Evolutionary conservation across 2,329 filamentous ascomycete species (phyloP), one percentile per base, ranked within the genome.

Genomic region (Monascus ruber): DNA sequence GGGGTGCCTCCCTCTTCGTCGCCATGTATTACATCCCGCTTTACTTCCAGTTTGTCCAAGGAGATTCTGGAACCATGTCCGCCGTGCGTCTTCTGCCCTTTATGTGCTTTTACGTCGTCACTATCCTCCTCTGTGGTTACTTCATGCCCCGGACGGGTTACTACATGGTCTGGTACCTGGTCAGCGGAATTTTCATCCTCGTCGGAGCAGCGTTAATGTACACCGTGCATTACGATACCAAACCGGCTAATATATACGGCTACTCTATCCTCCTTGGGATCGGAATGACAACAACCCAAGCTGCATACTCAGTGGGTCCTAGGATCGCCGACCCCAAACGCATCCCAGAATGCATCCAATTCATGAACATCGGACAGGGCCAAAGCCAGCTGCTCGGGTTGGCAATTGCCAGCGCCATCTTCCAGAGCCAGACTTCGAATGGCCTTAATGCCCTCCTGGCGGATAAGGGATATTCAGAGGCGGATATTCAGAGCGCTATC

Each of bases 1-100:
- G 55, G 4, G 61, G 56, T 5, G 55, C 62, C 3, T 54, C 54
- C 6, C 47, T 63, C 32, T 66, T 64, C 37, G 29, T 52, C 8
- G 34, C 60, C 0, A 56, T 71, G 5, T 77, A 76, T 55, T 77
- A 71, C 53, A 66, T 71, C 5, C 73, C 74, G 0, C 55, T 76
- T 0, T 75, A 65, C 55, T 76, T 76, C 51, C 68, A 72, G 41
- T 77, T 76, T 48, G 62, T 62, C 0, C 60, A 56, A 2, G 65
- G 65, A 4, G 69, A 71, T 33, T 53, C 46, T 0, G 55, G 52
- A 1, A 29, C 59, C 2, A 37, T 38, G 29, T 46, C 57, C 2
- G 54, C 53, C 1, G 54, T 63, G 1, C 55, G 55, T 1, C 46
- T 64, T 0, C 46, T 62, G 6, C 59, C 58, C 0, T 57, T 54